Percentiles rank a stretch among this genome's conserved stretches.
Conservation (phyloP, 1,284 basidiomycete species). For the Cutaneotrichosporon cavernicola region DNA sequence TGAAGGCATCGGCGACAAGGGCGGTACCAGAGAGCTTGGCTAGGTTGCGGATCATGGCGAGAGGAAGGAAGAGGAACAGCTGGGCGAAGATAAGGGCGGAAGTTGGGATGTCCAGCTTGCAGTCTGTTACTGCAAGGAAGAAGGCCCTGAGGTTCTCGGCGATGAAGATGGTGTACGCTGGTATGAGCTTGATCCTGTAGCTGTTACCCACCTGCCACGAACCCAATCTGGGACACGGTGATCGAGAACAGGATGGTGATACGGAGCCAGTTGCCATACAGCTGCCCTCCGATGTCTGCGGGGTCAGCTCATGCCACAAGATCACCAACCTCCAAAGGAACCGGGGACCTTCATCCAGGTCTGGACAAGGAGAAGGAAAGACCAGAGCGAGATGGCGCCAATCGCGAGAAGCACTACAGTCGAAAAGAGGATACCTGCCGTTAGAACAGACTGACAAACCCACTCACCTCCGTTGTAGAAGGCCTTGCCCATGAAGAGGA, state of each 20-base stretch:
- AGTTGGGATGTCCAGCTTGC: conserved; percentile 67
- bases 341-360: conserved; percentile 87
- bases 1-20: conserved; percentile 91
- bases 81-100: conserved; percentile 81
- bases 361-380: conserved; percentile 87
- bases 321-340: conserved; percentile 77
- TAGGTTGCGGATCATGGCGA: conserved; percentile 81
- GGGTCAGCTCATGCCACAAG: not conserved
- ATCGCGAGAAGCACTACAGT: conserved; percentile 73
- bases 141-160: conserved; percentile 89
- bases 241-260: conserved; percentile 84
- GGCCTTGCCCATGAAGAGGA: conserved; percentile 94
- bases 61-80: conserved; percentile 78
- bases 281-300: conserved; percentile 80
- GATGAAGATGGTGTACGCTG: conserved; percentile 94
- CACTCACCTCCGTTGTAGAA: conserved; percentile 80
- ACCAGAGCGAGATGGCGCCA: conserved; percentile 84
- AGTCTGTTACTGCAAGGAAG: conserved; percentile 78
- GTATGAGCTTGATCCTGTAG: conserved; percentile 19
- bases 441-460: not conserved
- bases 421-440: conserved; percentile 76
- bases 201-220: conserved; percentile 44
- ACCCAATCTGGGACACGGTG: conserved; percentile 78
- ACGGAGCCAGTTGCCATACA: conserved; percentile 94
- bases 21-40: conserved; percentile 91